Base-by-base conservation (phyloP, 257 asterid genomes). In the Solanum ahanhuiri region DNA sequence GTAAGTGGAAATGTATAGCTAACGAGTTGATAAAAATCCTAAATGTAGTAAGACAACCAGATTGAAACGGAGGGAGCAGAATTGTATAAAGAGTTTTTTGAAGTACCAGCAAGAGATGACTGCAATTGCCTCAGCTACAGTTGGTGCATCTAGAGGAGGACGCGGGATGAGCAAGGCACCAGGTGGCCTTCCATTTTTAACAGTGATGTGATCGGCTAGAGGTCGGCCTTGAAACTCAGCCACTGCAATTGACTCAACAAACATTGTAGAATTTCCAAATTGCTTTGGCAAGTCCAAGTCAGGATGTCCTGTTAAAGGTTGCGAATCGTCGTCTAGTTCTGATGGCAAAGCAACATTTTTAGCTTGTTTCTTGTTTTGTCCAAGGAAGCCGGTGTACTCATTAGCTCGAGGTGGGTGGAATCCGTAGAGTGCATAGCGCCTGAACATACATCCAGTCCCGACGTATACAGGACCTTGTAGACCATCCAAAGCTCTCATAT, bases 151-250 rank as follows among this genome's bases (percentile, higher is more conserved):
- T 3, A 96, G 93, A 6, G 98, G 94, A 17, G 93, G 93, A 3
- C 99, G 96, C n/a, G 98, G 92, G 22, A 31, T 64, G 51, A 96
- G 89, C 34, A 96, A 90, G 0, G 99, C 94, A 22, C 99, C 99
- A 0, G 98, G 98, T 2, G 98, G 96, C 88, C 99, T 88, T 8
- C 98, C 99, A 14, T 96, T 95, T 91, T 96, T 94, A 54, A 96
- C 91, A 1, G 98, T 89, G 87, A 92, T 90, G 86, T 96, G 99
- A 89, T 96, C 98, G 2, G 98, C 99, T 0, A 96, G 94, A 0
- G 99, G 99, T 6, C 99, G 89, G 39, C 98, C 98, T 93, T 96
- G 99, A 86, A 87, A 96, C 91, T 95, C 98, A 11, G 99, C 96
- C 20, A 96, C 98, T 4, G 95, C 90, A 41, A 96, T 95, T 23